phyloP scores from a whole-genome alignment of 1,284 basidiomycete genomes.

The Stereum hirsutum region DNA sequence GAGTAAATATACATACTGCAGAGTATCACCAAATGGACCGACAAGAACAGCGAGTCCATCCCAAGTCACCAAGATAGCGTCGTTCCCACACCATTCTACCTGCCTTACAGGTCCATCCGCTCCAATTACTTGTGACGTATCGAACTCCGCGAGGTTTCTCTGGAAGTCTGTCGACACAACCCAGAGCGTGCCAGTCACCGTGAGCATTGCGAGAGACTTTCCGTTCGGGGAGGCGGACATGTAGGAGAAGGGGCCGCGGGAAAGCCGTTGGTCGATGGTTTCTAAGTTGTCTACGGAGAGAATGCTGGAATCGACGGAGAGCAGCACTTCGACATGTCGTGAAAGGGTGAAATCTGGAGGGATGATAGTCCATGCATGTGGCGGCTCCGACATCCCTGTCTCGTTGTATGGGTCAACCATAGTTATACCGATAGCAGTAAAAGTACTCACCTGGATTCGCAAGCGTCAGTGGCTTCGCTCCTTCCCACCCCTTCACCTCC shows the following conservation, averaged over 20 bases:
- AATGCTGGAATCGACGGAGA: conserved; percentile 74
- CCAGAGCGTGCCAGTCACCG: conserved; percentile 68
- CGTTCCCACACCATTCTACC: conserved; percentile 95
- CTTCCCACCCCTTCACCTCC: conserved; percentile 82
- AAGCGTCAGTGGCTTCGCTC: conserved; percentile 56
- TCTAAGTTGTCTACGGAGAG: conserved; percentile 82
- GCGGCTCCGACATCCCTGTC: conserved; percentile 65
- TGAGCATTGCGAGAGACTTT: conserved; percentile 83
- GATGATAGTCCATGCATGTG: conserved; percentile 78
- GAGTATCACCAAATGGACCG: conserved; percentile 84
- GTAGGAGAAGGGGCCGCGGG: conserved; percentile 81
- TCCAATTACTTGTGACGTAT: conserved; percentile 42
- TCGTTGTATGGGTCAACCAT: conserved; percentile 6
- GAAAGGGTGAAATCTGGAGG: conserved; percentile 82
- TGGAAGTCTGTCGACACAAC: conserved; percentile 93
- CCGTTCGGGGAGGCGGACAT: conserved; percentile 90
- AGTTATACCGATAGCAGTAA: conserved; percentile 1
- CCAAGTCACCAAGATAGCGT: conserved; percentile 88
- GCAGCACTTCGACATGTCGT: conserved; percentile 78
- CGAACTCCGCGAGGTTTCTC: conserved; percentile 81
- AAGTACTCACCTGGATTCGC: conserved; percentile 56
- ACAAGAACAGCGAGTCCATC: conserved; percentile 75
- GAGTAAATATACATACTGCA: conserved; percentile 60
- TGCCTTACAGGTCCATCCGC: conserved; percentile 51
- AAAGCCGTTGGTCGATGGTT: conserved; percentile 80